A percentile compares a stretch with the other conserved stretches of the same genome.
Conservation (phyloP, 345 rosid species). For the Populus davidiana region DNA sequence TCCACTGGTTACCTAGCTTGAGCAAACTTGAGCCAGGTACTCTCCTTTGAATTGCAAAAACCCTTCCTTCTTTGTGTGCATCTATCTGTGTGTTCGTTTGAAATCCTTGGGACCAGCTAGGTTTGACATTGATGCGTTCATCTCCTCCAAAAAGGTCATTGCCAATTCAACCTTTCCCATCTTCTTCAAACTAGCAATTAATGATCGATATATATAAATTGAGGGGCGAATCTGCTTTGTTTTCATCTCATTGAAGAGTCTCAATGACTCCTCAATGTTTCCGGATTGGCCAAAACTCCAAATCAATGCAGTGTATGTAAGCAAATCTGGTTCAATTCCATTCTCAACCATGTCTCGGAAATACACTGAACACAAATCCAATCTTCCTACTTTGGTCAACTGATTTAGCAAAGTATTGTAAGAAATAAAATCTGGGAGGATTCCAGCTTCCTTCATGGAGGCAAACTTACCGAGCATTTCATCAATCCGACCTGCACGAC, state of each 20-base stretch:
- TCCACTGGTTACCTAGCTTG: slow-evolving; percentile 1
- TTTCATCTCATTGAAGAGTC: slow-evolving; percentile 76
- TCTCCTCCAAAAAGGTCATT: slow-evolving; percentile 47
- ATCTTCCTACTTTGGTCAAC: slow-evolving; percentile 61
- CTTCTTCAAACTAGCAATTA: slow-evolving; percentile 43
- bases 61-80: background rate
- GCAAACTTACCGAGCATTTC: slow-evolving; percentile 56
- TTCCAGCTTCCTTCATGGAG: slow-evolving; percentile 60
- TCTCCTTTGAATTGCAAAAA: background rate
- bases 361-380: slow-evolving; percentile 55
- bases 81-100: slow-evolving; percentile 44
- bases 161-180: slow-evolving; percentile 53
- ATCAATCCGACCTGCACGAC: slow-evolving; percentile 52
- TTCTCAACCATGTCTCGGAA: slow-evolving; percentile 54
- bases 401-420: slow-evolving; percentile 72
- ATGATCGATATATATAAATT: slow-evolving; percentile 53
- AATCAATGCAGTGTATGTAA: slow-evolving; percentile 74
- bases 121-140: slow-evolving; percentile 49
- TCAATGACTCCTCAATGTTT: slow-evolving; percentile 51
- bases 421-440: slow-evolving; percentile 53
- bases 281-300: slow-evolving; percentile 72
- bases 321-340: slow-evolving; percentile 68
- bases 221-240: slow-evolving; percentile 59
- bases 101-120: slow-evolving; percentile 64
- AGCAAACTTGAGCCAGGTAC: background rate